Conservation (phyloP, 2,329 filamentous ascomycete species). For the Lachnellula cervina region DNA sequence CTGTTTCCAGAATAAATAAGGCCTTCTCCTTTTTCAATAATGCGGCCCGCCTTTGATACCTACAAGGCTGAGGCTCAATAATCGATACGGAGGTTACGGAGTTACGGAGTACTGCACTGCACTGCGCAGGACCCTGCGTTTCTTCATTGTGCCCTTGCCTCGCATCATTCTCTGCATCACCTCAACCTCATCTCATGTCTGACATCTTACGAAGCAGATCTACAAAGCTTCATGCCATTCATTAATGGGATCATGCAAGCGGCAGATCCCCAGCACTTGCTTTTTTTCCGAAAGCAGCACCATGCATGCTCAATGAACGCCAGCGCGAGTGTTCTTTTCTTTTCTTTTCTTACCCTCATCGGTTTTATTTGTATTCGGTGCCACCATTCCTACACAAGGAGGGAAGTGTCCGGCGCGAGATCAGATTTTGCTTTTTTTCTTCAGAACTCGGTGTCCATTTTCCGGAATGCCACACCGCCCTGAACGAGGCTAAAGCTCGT, state of each 20-base stretch:
- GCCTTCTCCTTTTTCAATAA: background rate
- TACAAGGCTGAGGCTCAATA: conserved; percentile 16
- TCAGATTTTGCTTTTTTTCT: background rate
- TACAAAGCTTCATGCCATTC: background rate
- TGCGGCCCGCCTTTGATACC: background rate
- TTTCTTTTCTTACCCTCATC: background rate
- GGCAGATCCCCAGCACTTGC: background rate
- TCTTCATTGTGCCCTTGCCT: conserved; percentile 4
- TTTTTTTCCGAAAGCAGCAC: conserved; percentile 1
- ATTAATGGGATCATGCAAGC: background rate
- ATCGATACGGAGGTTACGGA: no score
- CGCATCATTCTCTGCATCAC: conserved; percentile 9
- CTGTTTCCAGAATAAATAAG: background rate
- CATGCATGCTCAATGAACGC: no score
- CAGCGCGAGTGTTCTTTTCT: background rate
- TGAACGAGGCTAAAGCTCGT: background rate
- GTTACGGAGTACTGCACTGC: background rate
- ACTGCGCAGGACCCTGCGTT: background rate
- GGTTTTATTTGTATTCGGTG: no score
- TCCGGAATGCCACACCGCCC: background rate
- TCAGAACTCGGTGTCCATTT: background rate
- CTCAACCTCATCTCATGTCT: conserved; percentile 9
- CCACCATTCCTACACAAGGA: background rate
- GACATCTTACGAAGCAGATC: background rate
- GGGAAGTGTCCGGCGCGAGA: background rate